These are phyloP conservation scores for Rhodomyrtus tomentosa DNA, from an alignment of 345 rosid species.

Conservation along the genomic window DNA sequence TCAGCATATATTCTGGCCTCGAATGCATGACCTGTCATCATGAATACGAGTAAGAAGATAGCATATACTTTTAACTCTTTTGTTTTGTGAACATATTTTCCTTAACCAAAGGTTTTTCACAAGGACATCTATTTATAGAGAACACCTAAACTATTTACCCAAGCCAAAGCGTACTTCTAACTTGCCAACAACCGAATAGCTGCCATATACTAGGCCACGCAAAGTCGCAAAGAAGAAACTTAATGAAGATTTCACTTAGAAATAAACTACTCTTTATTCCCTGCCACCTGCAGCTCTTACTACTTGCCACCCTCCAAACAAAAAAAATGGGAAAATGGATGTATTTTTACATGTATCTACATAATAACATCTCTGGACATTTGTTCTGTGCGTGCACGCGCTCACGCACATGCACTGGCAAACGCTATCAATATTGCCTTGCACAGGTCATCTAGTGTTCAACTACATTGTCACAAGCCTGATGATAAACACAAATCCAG, in stretches of 20 bases:
- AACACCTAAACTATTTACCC: background rate
- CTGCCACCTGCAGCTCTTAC: background rate
- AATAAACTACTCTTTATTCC: background rate
- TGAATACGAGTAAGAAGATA: background rate
- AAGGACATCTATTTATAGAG: background rate
- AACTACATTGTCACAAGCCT: background rate
- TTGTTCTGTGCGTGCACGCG: background rate
- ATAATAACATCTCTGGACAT: background rate
- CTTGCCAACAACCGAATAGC: background rate
- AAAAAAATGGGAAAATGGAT: background rate
- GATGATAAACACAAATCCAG: background rate
- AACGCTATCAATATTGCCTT: background rate
- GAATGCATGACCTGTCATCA: slow-evolving; percentile 73
- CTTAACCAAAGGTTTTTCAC: too few relatives aligned
- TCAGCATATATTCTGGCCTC: slow-evolving; percentile 94
- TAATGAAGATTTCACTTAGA: background rate
- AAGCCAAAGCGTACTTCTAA: background rate
- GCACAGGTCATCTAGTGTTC: background rate
- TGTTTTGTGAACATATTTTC: background rate
- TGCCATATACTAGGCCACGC: background rate
- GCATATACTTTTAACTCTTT: background rate
- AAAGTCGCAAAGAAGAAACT: background rate
- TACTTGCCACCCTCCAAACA: background rate
- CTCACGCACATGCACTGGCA: background rate
- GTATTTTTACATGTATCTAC: background rate